Evolutionary conservation across 441 rosid genomes (phyloP), one percentile per base, ranked within the genome.

Genomic region (Gossypium schwendimanii): DNA sequence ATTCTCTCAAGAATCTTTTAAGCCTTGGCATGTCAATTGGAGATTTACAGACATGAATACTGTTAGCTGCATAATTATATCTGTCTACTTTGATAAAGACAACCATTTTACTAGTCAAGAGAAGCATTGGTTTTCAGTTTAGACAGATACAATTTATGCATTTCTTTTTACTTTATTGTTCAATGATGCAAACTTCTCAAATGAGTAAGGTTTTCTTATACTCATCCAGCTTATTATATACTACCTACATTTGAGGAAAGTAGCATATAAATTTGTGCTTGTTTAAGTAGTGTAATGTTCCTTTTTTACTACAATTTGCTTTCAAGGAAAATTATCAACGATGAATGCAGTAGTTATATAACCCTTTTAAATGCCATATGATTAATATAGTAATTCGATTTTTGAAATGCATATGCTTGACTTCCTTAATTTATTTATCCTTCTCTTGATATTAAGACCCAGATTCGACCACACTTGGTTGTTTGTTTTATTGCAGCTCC

Each of bases 1-100:
- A 83, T 63, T 80, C 71, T 55, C 2, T 52, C n/a, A 36, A 73
- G 75, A 76, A 76, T 76, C 63, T 75, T 69, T 78, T 69, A 79
- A 76, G 79, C 68, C 73, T 28, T 28, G 75, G 36, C 72, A 73
- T 63, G 74, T 57, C 70, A 58, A 69, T 31, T 71, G 23, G 31
- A 45, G 59, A 44, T 45, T 63, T 59, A 73, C 18, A 61, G 62
- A 44, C 26, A 8, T 9, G 74, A 33, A 54, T 23, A 50, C 17
- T 53, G 72, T 66, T 66, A 12, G 15, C 62, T 24, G 61, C 64
- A 33, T 71, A 33, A 67, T 14, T 54, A 28, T 57, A 7, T 74
- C 58, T 77, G 83, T 79, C 74, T 72, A 68, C 63, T 77, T 81
- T 75, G 54, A 39, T 74, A 50, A 75, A 57, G 76, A 75, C 75